Evolutionary conservation across 768 basidiomycete species (phyloP).

Genomic region (Lactarius vividus): DNA sequence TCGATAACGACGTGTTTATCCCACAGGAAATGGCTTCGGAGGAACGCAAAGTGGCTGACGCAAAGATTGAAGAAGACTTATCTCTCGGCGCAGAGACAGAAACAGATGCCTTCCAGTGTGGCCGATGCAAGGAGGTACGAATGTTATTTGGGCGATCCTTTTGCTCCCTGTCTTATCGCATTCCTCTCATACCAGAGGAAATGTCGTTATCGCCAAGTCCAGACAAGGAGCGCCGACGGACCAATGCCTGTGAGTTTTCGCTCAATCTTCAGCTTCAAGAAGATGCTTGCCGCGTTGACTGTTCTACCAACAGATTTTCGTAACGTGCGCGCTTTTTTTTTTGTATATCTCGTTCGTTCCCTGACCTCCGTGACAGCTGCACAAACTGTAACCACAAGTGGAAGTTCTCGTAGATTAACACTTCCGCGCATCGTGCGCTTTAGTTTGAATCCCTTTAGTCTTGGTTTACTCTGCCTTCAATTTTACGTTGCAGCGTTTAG

Average conservation of each 20-base stretch:
- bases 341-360: slow-evolving; percentile 11
- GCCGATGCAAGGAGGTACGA: slow-evolving; percentile 83
- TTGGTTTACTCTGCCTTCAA: not conserved
- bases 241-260: slow-evolving; percentile 83
- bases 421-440: not conserved
- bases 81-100: slow-evolving; percentile 93
- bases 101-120: slow-evolving; percentile 97
- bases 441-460: slow-evolving; percentile 13
- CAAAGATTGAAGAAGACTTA: slow-evolving; percentile 76
- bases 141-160: not conserved
- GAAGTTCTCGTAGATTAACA: slow-evolving; percentile 54
- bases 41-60: slow-evolving; percentile 81
- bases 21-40: slow-evolving; percentile 93
- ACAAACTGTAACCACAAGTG: slow-evolving; percentile 66
- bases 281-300: slow-evolving; percentile 8
- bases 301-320: slow-evolving; percentile 62
- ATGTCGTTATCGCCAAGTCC: slow-evolving; percentile 92
- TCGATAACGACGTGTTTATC: not conserved
- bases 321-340: slow-evolving; percentile 55
- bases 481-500: slow-evolving; percentile 1
- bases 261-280: slow-evolving; percentile 13
- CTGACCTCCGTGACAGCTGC: slow-evolving; percentile 43
- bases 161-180: not conserved
- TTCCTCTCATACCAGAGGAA: slow-evolving; percentile 51
- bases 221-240: slow-evolving; percentile 96